Conservation (phyloP, 805 yeast species). For the Scheffersomyces coipomensis region DNA sequence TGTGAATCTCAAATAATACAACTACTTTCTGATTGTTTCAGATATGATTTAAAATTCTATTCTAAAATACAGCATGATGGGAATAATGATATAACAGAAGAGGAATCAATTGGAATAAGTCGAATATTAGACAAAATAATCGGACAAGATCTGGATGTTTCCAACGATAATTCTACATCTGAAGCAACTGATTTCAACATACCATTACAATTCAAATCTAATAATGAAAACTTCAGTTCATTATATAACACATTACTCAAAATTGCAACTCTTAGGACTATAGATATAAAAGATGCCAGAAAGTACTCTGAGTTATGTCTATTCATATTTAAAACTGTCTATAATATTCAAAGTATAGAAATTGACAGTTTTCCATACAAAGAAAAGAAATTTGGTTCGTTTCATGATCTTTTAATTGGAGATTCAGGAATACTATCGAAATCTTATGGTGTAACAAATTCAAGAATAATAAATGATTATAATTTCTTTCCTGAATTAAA, state of each 20-base stretch:
- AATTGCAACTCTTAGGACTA: conserved; percentile 15
- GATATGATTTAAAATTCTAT: conserved; percentile 14
- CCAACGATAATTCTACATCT: conserved; percentile 1
- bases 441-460: no score
- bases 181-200: conserved; percentile 10
- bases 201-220: neutral
- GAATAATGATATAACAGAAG: conserved; percentile 12
- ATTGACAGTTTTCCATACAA: conserved; percentile 13
- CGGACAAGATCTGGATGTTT: conserved; percentile 3
- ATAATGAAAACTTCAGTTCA: neutral
- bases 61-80: conserved; percentile 13
- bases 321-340: conserved; percentile 17
- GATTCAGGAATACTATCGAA: conserved; percentile 1
- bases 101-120: conserved; percentile 20
- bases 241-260: conserved; percentile 22
- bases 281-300: conserved; percentile 7
- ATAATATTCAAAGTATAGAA: conserved; percentile 15
- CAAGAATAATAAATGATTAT: neutral
- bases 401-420: conserved; percentile 18
- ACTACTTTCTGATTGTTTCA: conserved; percentile 15
- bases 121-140: conserved; percentile 16
- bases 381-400: conserved; percentile 15
- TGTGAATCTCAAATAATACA: neutral
- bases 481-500: neutral
- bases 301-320: conserved; percentile 21